These are phyloP conservation scores for Aspergillus viridinutans DNA, from an alignment of 2,329 filamentous ascomycete species.

Conservation along the genomic window DNA sequence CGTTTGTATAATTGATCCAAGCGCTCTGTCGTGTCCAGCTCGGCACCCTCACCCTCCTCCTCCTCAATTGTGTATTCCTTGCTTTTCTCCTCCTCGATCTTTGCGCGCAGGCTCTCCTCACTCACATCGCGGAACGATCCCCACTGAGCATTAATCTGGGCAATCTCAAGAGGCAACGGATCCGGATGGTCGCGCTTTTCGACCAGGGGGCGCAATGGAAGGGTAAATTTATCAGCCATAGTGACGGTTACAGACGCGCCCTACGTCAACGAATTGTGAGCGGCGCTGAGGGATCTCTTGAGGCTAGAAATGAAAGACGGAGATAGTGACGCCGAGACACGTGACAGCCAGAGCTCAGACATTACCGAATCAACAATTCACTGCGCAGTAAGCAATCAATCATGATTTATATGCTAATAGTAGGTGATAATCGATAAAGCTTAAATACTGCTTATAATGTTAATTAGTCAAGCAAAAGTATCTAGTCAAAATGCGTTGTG, in stretches of 20 bases:
- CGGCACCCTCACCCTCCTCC: conserved; percentile 33
- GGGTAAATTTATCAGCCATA: conserved; percentile 43
- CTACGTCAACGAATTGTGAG: background rate
- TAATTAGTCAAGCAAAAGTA: background rate
- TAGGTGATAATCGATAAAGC: background rate
- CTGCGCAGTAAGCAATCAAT: background rate
- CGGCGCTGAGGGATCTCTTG: background rate
- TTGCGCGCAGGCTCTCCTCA: conserved; percentile 65
- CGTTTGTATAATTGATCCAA: conserved; percentile 41
- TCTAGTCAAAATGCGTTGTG: background rate
- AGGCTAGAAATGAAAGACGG: background rate
- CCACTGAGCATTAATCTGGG: conserved; percentile 71
- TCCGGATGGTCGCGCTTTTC: conserved; percentile 49
- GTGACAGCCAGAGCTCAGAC: background rate
- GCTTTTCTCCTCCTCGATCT: conserved; percentile 55
- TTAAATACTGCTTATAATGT: background rate
- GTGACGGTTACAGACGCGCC: conserved; percentile 1
- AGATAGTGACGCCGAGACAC: background rate
- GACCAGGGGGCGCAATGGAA: conserved; percentile 58
- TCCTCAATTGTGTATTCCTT: conserved; percentile 47
- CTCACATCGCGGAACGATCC: conserved; percentile 78
- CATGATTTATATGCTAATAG: background rate
- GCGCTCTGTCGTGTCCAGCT: conserved; percentile 36
- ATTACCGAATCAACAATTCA: background rate
- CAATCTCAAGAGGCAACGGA: conserved; percentile 69